A percentile compares a stretch with the other conserved stretches of the same genome.
Conservation (phyloP, 495 filamentous ascomycete species). For the Cercophora samala region DNA sequence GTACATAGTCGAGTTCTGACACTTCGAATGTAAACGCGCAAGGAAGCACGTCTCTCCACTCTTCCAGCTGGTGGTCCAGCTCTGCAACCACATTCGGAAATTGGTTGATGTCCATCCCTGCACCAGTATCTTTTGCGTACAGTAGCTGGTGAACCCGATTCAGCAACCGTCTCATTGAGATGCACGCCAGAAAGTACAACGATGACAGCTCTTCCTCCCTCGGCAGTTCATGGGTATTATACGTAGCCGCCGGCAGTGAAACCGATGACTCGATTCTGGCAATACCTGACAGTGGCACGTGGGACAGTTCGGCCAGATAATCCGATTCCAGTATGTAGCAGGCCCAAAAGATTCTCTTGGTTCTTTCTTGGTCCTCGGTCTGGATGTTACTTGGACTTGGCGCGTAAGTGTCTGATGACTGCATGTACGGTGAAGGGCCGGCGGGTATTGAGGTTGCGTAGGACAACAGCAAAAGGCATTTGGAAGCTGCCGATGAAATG, state of each 20-base stretch:
- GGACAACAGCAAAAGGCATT: slow-evolving; percentile 40
- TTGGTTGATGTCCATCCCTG: slow-evolving; percentile 35
- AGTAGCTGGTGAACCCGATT: slow-evolving; percentile 30
- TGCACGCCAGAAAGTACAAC: slow-evolving; percentile 31
- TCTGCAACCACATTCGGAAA: slow-evolving; percentile 43
- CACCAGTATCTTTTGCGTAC: slow-evolving; percentile 27
- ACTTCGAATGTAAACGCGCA: slow-evolving; percentile 38
- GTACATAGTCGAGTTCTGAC: slow-evolving; percentile 20
- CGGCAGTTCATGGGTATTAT: slow-evolving; percentile 23
- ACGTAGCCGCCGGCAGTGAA: slow-evolving; percentile 34
- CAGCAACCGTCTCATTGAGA: slow-evolving; percentile 29
- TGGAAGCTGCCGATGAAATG: slow-evolving; percentile 33
- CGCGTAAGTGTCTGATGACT: not conserved
- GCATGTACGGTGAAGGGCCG: not conserved
- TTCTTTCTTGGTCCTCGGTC: slow-evolving; percentile 39
- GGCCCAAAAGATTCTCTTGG: slow-evolving; percentile 48
- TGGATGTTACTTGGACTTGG: not conserved
- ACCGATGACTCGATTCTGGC: slow-evolving; percentile 45
- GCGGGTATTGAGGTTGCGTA: slow-evolving; percentile 16
- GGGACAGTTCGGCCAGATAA: slow-evolving; percentile 39
- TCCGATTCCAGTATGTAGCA: slow-evolving; percentile 48
- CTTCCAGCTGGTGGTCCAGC: slow-evolving; percentile 43
- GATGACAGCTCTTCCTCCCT: slow-evolving; percentile 27
- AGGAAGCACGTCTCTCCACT: slow-evolving; percentile 45
- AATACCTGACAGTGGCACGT: slow-evolving; percentile 43